phyloP scores from a whole-genome alignment of 2,329 filamentous ascomycete species.

The Ophiostoma sp. region DNA sequence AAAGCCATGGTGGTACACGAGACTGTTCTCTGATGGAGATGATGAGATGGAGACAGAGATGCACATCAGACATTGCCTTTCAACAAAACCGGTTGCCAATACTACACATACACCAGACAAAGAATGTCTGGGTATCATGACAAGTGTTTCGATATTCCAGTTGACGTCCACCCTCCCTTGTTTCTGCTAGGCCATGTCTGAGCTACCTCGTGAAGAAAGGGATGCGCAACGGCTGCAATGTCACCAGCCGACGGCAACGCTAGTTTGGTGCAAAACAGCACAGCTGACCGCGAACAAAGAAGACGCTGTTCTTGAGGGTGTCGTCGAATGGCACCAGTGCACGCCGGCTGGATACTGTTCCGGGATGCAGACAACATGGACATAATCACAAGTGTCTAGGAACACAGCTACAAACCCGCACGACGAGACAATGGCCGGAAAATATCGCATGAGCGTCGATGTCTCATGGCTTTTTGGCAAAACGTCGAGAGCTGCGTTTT shows the following conservation, averaged over 20 bases:
- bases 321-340: background rate
- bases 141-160: background rate
- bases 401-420: background rate
- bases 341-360: background rate
- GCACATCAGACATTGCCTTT: background rate
- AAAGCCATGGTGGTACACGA: background rate
- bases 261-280: background rate
- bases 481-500: background rate
- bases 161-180: background rate
- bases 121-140: background rate
- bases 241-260: background rate
- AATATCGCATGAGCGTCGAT: background rate
- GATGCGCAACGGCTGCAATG: background rate
- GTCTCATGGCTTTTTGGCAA: background rate
- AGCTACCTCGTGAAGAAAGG: background rate
- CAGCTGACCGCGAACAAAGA: background rate
- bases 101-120: constrained; percentile 1
- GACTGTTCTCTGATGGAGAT: background rate
- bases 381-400: background rate
- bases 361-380: background rate
- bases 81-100: background rate
- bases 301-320: background rate
- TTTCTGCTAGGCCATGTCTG: background rate
- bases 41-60: background rate
- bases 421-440: background rate